Evolutionary conservation across 1,139 yeast genomes (phyloP).

Genomic region (Yamadazyma aaseri): DNA sequence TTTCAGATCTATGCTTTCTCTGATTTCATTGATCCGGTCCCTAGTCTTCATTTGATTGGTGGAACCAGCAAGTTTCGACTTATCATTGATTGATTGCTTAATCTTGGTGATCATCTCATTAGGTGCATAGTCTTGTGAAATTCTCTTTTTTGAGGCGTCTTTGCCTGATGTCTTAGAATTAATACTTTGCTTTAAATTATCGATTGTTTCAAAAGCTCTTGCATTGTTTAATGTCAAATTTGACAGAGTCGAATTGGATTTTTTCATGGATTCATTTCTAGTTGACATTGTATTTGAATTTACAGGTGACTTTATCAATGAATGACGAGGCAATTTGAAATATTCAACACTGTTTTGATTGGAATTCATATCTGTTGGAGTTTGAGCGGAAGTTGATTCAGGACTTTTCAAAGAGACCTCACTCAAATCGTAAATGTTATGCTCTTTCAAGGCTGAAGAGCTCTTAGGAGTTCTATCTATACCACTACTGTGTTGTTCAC

Average conservation of each 20-base stretch:
- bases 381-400: background rate
- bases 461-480: too few species aligned
- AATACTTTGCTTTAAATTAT: slow-evolving; percentile 23
- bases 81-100: slow-evolving; percentile 25
- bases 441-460: slow-evolving; percentile 2
- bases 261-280: slow-evolving; percentile 2
- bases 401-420: slow-evolving; percentile 1
- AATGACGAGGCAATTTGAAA: slow-evolving; percentile 13
- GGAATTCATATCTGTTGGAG: slow-evolving; percentile 3
- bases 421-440: slow-evolving; percentile 4
- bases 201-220: slow-evolving; percentile 25
- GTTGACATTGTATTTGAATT: background rate
- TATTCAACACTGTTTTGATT: slow-evolving; percentile 12
- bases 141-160: slow-evolving; percentile 17
- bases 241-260: slow-evolving; percentile 10
- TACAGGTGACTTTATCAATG: slow-evolving; percentile 7
- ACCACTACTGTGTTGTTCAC: too few species aligned
- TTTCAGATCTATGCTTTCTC: slow-evolving; percentile 30
- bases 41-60: slow-evolving; percentile 14
- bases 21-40: slow-evolving; percentile 21
- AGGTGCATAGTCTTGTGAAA: slow-evolving; percentile 24
- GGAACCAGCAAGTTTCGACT: slow-evolving; percentile 14
- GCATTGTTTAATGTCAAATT: slow-evolving; percentile 11
- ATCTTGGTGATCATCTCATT: slow-evolving; percentile 28
- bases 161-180: slow-evolving; percentile 20